Percentiles rank a stretch among this genome's conserved stretches.
phyloP scores from a whole-genome alignment of 2,329 filamentous ascomycete species.

The Xylaria sp. region DNA sequence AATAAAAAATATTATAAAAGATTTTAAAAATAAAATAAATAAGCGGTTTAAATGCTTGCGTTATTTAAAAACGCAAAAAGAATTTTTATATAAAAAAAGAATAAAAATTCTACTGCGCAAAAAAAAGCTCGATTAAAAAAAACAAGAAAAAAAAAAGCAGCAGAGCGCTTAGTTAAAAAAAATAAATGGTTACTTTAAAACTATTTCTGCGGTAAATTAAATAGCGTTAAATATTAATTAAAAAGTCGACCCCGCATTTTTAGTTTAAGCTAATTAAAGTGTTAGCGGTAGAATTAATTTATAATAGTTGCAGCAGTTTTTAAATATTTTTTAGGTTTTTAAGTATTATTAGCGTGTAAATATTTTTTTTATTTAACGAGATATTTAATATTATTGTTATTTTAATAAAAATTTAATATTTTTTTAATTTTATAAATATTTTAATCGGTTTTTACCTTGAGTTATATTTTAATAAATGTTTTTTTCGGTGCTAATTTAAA shows the following conservation, averaged over 20 bases:
- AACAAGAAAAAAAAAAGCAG: too few relatives aligned
- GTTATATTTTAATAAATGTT: not conserved
- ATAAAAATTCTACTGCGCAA: too few relatives aligned
- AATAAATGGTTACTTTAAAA: too few relatives aligned
- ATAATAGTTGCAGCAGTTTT: not conserved
- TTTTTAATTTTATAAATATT: not conserved
- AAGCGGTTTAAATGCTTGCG: too few relatives aligned
- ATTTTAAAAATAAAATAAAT: too few relatives aligned
- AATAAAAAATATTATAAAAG: too few relatives aligned
- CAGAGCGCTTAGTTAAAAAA: too few relatives aligned
- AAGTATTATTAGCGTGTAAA: not conserved
- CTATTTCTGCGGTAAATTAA: not conserved
- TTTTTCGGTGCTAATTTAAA: not conserved
- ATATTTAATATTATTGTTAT: not conserved
- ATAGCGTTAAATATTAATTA: not conserved
- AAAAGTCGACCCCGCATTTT: not conserved
- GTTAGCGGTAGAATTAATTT: not conserved
- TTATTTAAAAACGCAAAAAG: too few relatives aligned
- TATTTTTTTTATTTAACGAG: not conserved
- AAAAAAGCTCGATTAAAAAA: too few relatives aligned
- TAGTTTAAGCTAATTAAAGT: not conserved
- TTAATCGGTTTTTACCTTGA: not conserved
- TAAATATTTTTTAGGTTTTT: slow-evolving; percentile 1
- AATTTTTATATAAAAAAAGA: too few relatives aligned
- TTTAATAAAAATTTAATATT: not conserved